Evolutionary conservation across 495 filamentous ascomycete genomes (phyloP), one percentile per base, ranked within the genome.

Genomic region (Cudoniella acicularis): DNA sequence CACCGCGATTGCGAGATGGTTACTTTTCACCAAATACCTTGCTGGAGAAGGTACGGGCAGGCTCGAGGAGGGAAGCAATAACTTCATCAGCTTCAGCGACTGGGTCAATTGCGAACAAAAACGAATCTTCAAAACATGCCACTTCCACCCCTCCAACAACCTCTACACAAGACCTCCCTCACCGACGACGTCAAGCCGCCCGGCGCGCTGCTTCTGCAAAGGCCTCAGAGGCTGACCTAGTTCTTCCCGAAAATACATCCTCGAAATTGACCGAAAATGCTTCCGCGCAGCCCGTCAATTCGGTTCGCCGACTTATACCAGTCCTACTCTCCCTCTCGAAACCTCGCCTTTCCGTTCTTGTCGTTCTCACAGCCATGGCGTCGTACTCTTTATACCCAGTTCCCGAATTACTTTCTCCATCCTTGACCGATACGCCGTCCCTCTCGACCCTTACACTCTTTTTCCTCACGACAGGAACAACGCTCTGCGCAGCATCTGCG

Each of bases 371-470:
- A 0, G 92, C 95, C 10, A 96, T 92, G 57, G 86, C 91, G 1
- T 86, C 94, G 24, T 98, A 98, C 73, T 89, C 89, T 6, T 82
- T 98, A 60, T 98, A 95, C 70, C 94, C 94, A 0, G 87, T 96
- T 8, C 88, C 89, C 9, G 83, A 84, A 20, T 79, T 93, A 43
- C 80, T 91, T 43, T 84, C 86, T 22, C 84, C 89, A 23, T 77
- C 84, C 10, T 82, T 87, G 49, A 84, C 87, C 23, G 79, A 80
- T 45, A 85, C 90, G 17, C 93, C 94, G 0, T 93, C 91, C 9
- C 84, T 98, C 48, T 91, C 87, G 26, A 87, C 94, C 3, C 77
- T 98, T 36, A 98, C 95, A 10, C 86, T 98, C 17, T 77, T 93
- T 58, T 97, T 95, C 80, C 84, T 98, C 64, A 96, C 93, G 0